Percentiles rank a stretch among this genome's conserved stretches.
Evolutionary conservation across 139 green algal genomes (phyloP).

Genomic region (Spirogloea muscicola): DNA sequence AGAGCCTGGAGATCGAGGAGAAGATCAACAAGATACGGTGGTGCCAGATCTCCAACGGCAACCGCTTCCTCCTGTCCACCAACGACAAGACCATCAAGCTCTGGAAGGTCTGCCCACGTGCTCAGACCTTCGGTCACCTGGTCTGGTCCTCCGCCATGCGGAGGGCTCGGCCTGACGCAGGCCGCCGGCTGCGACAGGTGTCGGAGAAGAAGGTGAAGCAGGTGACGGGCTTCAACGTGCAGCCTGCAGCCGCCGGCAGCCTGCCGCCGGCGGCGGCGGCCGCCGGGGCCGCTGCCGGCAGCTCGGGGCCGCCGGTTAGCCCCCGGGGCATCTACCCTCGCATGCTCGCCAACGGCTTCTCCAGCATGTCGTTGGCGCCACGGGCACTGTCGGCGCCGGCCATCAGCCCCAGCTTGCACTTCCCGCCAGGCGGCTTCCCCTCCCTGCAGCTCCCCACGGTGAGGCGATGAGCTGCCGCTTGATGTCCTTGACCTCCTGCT

Average conservation of each 20-base stretch:
- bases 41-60: conserved; percentile 53
- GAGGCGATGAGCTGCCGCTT: no score
- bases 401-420: background rate
- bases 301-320: background rate
- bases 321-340: background rate
- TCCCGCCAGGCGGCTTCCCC: conserved; percentile 20
- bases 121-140: background rate
- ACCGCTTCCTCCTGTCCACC: conserved; percentile 52
- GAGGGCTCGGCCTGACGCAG: background rate
- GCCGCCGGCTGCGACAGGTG: conserved; percentile 5
- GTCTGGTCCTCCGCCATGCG: background rate
- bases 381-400: background rate
- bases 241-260: background rate
- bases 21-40: conserved; percentile 99
- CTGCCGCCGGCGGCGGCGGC: background rate
- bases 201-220: conserved; percentile 73
- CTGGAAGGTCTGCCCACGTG: conserved; percentile 76
- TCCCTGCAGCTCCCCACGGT: conserved; percentile 13
- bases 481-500: no score
- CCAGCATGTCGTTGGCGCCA: no score
- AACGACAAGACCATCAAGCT: conserved; percentile 98
- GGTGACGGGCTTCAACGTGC: conserved; percentile 80
- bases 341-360: conserved; percentile 2
- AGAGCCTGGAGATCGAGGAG: conserved; percentile 98
- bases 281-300: no score